Conservation (phyloP, 805 yeast genomes). For the Spathaspora girioi region DNA sequence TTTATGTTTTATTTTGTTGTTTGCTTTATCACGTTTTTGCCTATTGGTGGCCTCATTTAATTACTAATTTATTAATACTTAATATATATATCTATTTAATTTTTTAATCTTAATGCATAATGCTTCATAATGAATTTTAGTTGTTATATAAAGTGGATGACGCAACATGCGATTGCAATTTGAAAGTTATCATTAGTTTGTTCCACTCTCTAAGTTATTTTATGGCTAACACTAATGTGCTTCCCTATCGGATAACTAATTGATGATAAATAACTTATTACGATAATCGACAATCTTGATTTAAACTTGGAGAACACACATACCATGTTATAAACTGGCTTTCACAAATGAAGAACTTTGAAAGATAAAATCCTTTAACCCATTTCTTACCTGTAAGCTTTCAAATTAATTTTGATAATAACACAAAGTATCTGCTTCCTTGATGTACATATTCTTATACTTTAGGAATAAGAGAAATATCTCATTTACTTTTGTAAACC, state of each 20-base stretch:
- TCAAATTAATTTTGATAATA: no score
- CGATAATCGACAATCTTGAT: no score
- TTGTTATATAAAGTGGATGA: background rate
- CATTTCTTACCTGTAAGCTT: no score
- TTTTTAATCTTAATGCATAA: background rate
- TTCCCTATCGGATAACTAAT: no score
- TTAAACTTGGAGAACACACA: no score
- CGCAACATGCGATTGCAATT: background rate
- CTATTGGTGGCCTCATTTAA: background rate
- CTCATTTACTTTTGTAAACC: background rate
- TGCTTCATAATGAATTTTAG: background rate
- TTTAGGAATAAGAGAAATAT: background rate
- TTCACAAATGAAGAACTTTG: no score
- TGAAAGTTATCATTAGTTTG: no score
- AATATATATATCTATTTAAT: conserved; percentile 1
- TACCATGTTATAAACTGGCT: no score
- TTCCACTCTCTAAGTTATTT: no score
- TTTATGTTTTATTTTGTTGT: background rate
- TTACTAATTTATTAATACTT: background rate
- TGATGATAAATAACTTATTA: no score
- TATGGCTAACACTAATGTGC: no score
- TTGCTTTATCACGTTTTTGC: background rate
- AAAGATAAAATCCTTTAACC: background rate
- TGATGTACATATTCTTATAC: background rate
- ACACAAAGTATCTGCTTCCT: no score